Evolutionary conservation across 2,329 filamentous ascomycete genomes (phyloP).

Genomic region (Monosporascus sp.): DNA sequence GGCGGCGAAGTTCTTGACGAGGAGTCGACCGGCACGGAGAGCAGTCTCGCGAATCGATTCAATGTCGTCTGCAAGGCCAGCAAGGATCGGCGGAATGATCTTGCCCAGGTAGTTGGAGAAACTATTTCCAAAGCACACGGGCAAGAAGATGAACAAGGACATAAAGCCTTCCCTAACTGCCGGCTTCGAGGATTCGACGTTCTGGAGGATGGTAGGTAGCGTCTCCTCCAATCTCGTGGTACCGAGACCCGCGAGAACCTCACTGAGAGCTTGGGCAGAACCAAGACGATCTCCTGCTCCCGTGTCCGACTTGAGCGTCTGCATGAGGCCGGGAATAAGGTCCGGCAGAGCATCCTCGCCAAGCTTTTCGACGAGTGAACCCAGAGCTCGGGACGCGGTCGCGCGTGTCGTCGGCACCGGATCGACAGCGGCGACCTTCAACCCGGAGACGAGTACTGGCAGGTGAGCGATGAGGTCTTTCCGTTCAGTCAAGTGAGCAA

Average conservation of each 20-base stretch:
- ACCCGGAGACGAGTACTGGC: slow-evolving; percentile 83
- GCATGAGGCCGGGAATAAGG: slow-evolving; percentile 95
- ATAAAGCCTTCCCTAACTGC: slow-evolving; percentile 97
- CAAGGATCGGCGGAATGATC: slow-evolving; percentile 92
- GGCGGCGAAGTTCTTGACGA: slow-evolving; percentile 98
- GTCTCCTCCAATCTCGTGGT: slow-evolving; percentile 92
- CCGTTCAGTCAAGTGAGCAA: slow-evolving; percentile 93
- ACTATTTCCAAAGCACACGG: slow-evolving; percentile 97
- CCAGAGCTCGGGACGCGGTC: slow-evolving; percentile 90
- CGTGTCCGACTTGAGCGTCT: slow-evolving; percentile 94
- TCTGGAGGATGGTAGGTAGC: slow-evolving; percentile 90
- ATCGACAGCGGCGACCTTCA: slow-evolving; percentile 86
- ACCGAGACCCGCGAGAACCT: slow-evolving; percentile 91
- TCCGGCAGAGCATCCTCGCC: slow-evolving; percentile 95
- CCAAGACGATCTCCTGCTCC: slow-evolving; percentile 93
- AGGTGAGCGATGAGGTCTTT: slow-evolving; percentile 90
- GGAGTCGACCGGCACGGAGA: slow-evolving; percentile 81
- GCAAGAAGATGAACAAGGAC: slow-evolving; percentile 98
- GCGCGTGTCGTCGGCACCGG: slow-evolving; percentile 94
- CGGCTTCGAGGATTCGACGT: slow-evolving; percentile 85
- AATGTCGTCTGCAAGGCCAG: slow-evolving; percentile 90
- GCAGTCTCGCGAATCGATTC: slow-evolving; percentile 98
- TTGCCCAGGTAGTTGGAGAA: slow-evolving; percentile 93
- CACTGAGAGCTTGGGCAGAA: slow-evolving; percentile 91
- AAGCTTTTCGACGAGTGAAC: slow-evolving; percentile 95